Evolutionary conservation across 768 basidiomycete genomes (phyloP), one percentile per base, ranked within the genome.

Genomic region (Mycena latifolia): DNA sequence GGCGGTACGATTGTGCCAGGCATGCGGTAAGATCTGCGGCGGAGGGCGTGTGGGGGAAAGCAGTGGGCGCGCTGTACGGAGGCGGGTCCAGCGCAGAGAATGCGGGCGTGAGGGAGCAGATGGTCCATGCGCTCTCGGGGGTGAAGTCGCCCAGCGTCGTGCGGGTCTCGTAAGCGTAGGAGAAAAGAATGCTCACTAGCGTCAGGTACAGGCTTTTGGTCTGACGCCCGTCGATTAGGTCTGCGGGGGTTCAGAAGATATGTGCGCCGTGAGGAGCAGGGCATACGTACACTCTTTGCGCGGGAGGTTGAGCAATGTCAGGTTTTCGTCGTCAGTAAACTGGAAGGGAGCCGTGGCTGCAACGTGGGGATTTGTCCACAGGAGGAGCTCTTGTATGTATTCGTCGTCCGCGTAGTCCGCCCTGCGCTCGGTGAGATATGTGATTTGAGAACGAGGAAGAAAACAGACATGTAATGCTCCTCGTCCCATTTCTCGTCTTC

Each of bases 81-180:
- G 89, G 86, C 29, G 90, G 88, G 74, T 94, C 92, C 31, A 96
- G 87, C 0, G 94, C 91, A n/a, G 94, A 88, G 77, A 96, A 93
- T 3, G 88, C 87, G 51, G 94, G 90, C 15, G 86, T 87, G 55
- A 96, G 83, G 31, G 79, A 83, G 69, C 88, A 85, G 57, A 96
- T 83, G 2, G 94, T 96, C 94, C 94, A 96, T 17, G 92, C 90
- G 75, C 94, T 95, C 77, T 96, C 94, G 9, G 92, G 85, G 3
- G 92, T 94, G n/a, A 93, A 88, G 65, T 96, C 94, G 52, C 84
- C 82, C 66, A 90, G 88, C 0, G 89, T 93, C 6, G 90, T 93
- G 43, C 93, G 89, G 54, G 86, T 82, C 66, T 96, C 94, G 75
- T 96, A 96, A 6, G 88, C 86, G 72, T 91, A 90, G n/a, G 92